A percentile compares a stretch with the other conserved stretches of the same genome.
Conservation (phyloP, 495 filamentous ascomycete species). For the Lophium mytilinum region DNA sequence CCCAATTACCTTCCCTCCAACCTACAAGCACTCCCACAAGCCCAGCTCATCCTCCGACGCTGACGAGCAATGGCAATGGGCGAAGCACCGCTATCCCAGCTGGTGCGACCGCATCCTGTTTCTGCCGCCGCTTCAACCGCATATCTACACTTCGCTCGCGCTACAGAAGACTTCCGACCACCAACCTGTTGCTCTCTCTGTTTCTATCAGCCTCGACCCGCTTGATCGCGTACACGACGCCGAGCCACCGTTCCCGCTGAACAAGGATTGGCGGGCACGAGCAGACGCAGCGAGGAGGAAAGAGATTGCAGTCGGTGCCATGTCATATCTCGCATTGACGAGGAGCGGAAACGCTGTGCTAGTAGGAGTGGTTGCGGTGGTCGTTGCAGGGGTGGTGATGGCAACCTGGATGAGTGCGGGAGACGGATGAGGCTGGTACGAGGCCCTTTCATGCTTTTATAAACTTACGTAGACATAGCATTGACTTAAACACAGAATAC, state of each 20-base stretch:
- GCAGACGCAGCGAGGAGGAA: slow-evolving; percentile 44
- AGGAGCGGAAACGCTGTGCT: slow-evolving; percentile 43
- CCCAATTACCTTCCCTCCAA: slow-evolving; percentile 73
- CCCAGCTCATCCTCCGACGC: slow-evolving; percentile 25
- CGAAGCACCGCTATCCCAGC: slow-evolving; percentile 73
- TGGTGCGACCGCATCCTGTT: slow-evolving; percentile 93
- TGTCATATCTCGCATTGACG: slow-evolving; percentile 51
- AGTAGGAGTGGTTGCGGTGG: slow-evolving; percentile 6
- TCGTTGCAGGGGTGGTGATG: slow-evolving; percentile 11
- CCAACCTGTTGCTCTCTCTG: slow-evolving; percentile 63
- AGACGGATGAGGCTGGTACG: too few relatives aligned
- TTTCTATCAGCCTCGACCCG: slow-evolving; percentile 46
- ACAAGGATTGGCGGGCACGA: slow-evolving; percentile 43
- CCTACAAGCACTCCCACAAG: slow-evolving; percentile 68
- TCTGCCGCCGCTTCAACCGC: slow-evolving; percentile 36
- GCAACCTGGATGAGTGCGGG: neutral
- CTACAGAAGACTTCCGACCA: slow-evolving; percentile 75
- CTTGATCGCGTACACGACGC: slow-evolving; percentile 20
- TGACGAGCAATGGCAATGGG: slow-evolving; percentile 58
- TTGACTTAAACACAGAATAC: too few relatives aligned
- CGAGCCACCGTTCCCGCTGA: slow-evolving; percentile 47
- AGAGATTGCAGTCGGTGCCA: slow-evolving; percentile 51
- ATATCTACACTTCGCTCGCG: slow-evolving; percentile 65
- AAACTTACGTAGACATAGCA: too few relatives aligned
- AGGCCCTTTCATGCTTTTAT: too few relatives aligned